These are phyloP conservation scores for Coelastrella sp. DNA, from an alignment of 139 green algal species.

Conservation along the genomic window DNA sequence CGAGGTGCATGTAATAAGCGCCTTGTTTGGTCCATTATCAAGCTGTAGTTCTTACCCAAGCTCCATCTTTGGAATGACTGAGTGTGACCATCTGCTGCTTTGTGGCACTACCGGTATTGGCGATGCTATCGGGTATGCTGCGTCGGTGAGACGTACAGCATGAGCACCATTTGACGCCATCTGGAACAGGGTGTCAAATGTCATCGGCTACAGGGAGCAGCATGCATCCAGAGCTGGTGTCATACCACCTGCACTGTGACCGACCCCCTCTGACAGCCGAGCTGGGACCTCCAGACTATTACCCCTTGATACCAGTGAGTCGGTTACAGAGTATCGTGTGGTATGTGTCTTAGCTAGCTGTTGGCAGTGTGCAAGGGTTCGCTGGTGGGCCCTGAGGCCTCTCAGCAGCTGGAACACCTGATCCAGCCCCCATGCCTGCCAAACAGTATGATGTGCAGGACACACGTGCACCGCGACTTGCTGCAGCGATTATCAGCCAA, in stretches of 20 bases:
- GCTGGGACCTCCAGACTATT: constrained; percentile 44
- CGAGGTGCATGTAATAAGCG: too few relatives aligned
- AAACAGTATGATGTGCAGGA: neutral
- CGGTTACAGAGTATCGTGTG: neutral
- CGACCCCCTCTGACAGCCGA: constrained; percentile 5
- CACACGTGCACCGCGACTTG: neutral
- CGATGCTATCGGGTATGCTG: neutral
- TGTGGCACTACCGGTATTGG: neutral
- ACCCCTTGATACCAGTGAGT: constrained; percentile 33
- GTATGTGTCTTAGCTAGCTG: too few relatives aligned
- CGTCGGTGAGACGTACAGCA: neutral
- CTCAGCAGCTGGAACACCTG: neutral
- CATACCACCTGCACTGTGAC: constrained; percentile 29
- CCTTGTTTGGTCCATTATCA: too few relatives aligned
- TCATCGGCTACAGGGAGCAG: neutral
- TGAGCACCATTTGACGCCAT: neutral
- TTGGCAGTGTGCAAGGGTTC: too few relatives aligned
- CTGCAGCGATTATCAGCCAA: neutral
- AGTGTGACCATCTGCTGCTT: neutral
- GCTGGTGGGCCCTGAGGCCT: neutral
- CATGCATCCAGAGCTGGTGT: constrained; percentile 29
- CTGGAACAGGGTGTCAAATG: neutral
- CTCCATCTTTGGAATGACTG: too few relatives aligned
- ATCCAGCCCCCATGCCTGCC: neutral
- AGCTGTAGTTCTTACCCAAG: too few relatives aligned